Evolutionary conservation across 306 rosid genomes (phyloP).

Genomic region (Prunus mume): DNA sequence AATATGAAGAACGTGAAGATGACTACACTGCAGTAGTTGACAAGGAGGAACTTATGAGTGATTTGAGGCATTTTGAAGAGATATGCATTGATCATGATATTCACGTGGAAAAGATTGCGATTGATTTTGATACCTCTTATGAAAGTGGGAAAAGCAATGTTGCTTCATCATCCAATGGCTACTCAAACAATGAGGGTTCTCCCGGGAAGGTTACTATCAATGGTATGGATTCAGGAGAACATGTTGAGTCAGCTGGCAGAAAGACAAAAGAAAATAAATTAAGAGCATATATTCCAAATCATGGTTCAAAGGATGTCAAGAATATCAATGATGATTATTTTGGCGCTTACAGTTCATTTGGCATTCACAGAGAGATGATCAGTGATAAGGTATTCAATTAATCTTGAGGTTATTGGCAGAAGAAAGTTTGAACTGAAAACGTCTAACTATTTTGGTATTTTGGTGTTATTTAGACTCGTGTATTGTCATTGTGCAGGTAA

Average conservation of each 20-base stretch:
- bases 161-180: slow-evolving; percentile 35
- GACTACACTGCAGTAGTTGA: slow-evolving; percentile 34
- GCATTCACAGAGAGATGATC: slow-evolving; percentile 94
- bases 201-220: slow-evolving; percentile 29
- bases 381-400: slow-evolving; percentile 70
- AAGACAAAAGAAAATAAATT: slow-evolving; percentile 27
- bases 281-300: slow-evolving; percentile 40
- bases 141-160: slow-evolving; percentile 22
- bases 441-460: slow-evolving; percentile 4
- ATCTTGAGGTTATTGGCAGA: slow-evolving; percentile 8
- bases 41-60: slow-evolving; percentile 46
- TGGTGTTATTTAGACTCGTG: not conserved
- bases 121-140: slow-evolving; percentile 16
- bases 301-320: slow-evolving; percentile 53
- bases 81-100: slow-evolving; percentile 23
- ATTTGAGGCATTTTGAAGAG: slow-evolving; percentile 44
- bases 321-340: slow-evolving; percentile 75
- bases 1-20: slow-evolving; percentile 65
- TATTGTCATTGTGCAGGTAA: slow-evolving; percentile 48
- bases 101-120: slow-evolving; percentile 23
- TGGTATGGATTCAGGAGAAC: slow-evolving; percentile 33
- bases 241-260: slow-evolving; percentile 28
- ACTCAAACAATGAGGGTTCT: slow-evolving; percentile 35
- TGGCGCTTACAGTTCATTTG: slow-evolving; percentile 87
- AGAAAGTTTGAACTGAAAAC: not conserved